Conservation (phyloP, 345 rosid genomes). For the Salix caprea region DNA sequence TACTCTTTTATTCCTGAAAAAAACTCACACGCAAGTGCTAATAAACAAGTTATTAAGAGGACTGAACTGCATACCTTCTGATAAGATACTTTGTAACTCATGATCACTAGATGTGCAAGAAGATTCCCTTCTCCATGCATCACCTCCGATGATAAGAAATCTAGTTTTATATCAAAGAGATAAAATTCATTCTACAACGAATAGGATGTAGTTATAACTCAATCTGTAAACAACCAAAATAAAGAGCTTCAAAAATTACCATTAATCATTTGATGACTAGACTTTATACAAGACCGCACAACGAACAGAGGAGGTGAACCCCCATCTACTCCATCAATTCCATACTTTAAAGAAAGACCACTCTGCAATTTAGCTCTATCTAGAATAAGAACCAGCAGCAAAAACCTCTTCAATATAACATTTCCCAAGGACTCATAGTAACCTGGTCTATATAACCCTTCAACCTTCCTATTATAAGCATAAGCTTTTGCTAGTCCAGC, state of each 20-base stretch:
- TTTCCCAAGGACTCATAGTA: constrained; percentile 82
- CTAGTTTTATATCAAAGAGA: constrained; percentile 41
- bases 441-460: constrained; percentile 86
- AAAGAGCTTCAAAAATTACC: constrained; percentile 40
- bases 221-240: background rate
- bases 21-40: constrained; percentile 2
- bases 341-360: constrained; percentile 70
- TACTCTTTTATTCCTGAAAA: background rate
- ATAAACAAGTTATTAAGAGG: constrained; percentile 1
- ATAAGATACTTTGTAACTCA: constrained; percentile 76
- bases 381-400: constrained; percentile 69
- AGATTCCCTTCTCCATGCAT: constrained; percentile 98
- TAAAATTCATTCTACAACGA: constrained; percentile 30
- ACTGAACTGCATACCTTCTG: constrained; percentile 60
- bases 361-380: constrained; percentile 78
- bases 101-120: constrained; percentile 68
- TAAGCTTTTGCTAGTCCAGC: constrained; percentile 64
- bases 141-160: constrained; percentile 72
- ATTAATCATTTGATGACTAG: constrained; percentile 69
- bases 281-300: constrained; percentile 54
- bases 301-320: constrained; percentile 80
- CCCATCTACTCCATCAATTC: constrained; percentile 90
- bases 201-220: constrained; percentile 15
- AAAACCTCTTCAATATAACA: constrained; percentile 75
- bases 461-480: constrained; percentile 92